A percentile compares a stretch with the other conserved stretches of the same genome.
Evolutionary conservation across 2,329 filamentous ascomycete genomes (phyloP).

Genomic region (Colletotrichum trifolii): DNA sequence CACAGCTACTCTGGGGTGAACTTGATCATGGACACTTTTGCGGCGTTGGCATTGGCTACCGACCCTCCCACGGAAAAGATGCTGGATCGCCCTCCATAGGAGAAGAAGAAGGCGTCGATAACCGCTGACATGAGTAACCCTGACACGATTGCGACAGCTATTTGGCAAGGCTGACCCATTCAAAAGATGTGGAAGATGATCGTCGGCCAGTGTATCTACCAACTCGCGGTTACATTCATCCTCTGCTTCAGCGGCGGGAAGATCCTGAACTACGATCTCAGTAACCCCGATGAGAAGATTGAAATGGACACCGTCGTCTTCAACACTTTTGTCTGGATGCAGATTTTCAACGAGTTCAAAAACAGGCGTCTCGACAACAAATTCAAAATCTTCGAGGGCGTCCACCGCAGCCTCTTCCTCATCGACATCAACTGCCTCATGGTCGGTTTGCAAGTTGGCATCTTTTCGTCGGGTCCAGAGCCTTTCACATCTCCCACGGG

Average conservation of each 20-base stretch:
- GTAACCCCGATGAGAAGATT: not conserved
- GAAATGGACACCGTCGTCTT: not conserved
- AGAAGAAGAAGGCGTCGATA: no score
- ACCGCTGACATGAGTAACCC: fast-evolving
- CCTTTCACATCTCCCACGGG: not conserved
- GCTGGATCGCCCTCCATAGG: not conserved
- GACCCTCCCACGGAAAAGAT: not conserved
- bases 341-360: not conserved
- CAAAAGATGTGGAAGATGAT: not conserved
- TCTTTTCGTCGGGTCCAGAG: not conserved
- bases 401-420: not conserved
- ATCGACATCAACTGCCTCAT: not conserved
- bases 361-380: not conserved
- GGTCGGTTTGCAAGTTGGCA: not conserved
- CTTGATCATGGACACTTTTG: not conserved
- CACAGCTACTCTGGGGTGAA: not conserved
- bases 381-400: not conserved
- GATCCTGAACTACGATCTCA: not conserved
- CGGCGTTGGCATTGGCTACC: not conserved
- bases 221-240: not conserved
- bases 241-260: not conserved
- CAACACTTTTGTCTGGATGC: not conserved
- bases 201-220: not conserved
- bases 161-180: no score
- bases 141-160: no score